Evolutionary conservation across 2,329 filamentous ascomycete genomes (phyloP), one percentile per base, ranked within the genome.

Genomic region (Aspergillus ruber): DNA sequence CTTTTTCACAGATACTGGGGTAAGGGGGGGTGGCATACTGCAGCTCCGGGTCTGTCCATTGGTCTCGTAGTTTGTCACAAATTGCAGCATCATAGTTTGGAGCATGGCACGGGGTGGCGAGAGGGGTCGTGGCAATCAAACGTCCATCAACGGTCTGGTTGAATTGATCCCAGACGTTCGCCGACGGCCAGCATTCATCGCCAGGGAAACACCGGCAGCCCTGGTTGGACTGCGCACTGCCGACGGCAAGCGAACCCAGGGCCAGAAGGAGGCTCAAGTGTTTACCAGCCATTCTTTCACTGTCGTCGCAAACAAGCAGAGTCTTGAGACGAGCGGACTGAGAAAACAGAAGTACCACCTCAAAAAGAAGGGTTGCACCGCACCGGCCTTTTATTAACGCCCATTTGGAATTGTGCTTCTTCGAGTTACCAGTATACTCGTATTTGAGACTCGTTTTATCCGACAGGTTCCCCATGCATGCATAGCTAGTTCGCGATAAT

Each of bases 161-260:
- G 47, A 82, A 68, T 0, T 54, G 44, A 9, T 58, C 51, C 79
- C 79, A 82, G 4, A 65, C 56, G 0, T 58, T 41, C 0, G 49
- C 17, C 0, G 61, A 58, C 0, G 79, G 79, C 77, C 79, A 83
- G 56, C 66, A 72, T 1, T 50, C 15, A 49, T 81, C 75, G 27
- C 69, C 72, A 1, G 78, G 78, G 38, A 75, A 67, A 56, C 68
- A 75, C 32, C 47, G 20, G 18, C 39, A 53, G 42, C n/a, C 32
- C 12, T 10, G 4, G 12, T 33, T 12, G 32, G 32, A 33, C n/a
- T 12, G 12, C 12, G 32, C 32, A n/a, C 12, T n/a, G n/a, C 12
- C n/a, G 6, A 33, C 32, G 21, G 21, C 21, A 21, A 21, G 21
- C 4, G 32, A 33, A 4, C 12, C 32, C 32, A 33, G 9, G 10